These are phyloP conservation scores for Colletotrichum australisinense DNA, from an alignment of 2,329 filamentous ascomycete species.

Conservation along the genomic window DNA sequence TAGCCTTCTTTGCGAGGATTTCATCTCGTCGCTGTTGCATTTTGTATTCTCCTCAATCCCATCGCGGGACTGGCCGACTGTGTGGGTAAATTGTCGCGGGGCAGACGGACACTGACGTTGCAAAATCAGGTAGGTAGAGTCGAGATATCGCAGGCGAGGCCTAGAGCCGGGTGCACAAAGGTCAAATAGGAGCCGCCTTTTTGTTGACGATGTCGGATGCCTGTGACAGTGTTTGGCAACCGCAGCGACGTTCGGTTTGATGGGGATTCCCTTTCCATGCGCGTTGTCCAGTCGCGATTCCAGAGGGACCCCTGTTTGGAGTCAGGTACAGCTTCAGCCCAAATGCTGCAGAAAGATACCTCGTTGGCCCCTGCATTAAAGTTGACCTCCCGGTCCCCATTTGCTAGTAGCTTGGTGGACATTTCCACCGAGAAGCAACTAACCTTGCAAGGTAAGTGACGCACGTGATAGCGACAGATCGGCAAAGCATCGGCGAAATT, in stretches of 20 bases:
- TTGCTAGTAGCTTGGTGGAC: neutral
- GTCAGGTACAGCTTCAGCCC: constrained; percentile 13
- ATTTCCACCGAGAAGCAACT: constrained; percentile 19
- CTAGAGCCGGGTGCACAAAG: neutral
- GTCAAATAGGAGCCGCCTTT: neutral
- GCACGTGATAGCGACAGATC: constrained; percentile 33
- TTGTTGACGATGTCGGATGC: constrained; percentile 9
- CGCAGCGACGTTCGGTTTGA: constrained; percentile 22
- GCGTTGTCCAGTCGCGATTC: constrained; percentile 29
- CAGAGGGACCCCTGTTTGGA: constrained; percentile 17
- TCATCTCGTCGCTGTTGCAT: constrained; percentile 92
- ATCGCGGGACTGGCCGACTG: constrained; percentile 54
- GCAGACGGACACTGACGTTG: neutral
- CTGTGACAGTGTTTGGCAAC: constrained; percentile 14
- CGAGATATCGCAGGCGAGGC: neutral
- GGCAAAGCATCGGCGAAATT: constrained; percentile 36
- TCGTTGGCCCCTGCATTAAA: constrained; percentile 21
- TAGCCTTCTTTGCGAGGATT: constrained; percentile 95
- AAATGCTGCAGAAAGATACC: constrained; percentile 10
- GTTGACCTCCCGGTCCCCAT: constrained; percentile 7
- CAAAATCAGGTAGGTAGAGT: neutral
- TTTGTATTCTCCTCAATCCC: constrained; percentile 56
- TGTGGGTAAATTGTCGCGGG: constrained; percentile 26
- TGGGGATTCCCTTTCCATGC: constrained; percentile 26
- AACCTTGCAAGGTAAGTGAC: constrained; percentile 6